Conservation (phyloP, 345 rosid genomes). For the Aethionema arabicum region DNA sequence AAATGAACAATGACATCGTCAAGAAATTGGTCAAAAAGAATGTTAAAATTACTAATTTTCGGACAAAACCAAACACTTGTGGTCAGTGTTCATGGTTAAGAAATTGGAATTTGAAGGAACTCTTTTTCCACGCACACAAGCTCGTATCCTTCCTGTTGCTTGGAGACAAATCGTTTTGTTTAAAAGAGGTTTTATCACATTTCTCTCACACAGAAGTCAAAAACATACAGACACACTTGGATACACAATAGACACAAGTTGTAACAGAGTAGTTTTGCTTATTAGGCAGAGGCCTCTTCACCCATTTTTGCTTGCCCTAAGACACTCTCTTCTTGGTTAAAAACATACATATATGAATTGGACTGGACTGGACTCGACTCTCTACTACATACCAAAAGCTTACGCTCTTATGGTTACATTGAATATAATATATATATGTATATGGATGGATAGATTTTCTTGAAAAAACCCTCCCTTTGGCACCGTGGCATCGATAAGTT, state of each 20-base stretch:
- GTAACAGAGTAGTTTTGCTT: slow-evolving; percentile 24
- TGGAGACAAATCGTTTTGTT: slow-evolving; percentile 29
- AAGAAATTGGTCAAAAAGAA: neutral
- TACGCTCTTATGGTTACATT: slow-evolving; percentile 35
- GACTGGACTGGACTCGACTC: slow-evolving; percentile 17
- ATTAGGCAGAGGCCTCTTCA: slow-evolving; percentile 34
- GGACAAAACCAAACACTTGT: neutral
- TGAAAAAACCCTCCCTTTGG: neutral
- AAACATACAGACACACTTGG: slow-evolving; percentile 22
- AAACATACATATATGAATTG: slow-evolving; percentile 30
- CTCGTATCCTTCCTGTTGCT: too few relatives aligned
- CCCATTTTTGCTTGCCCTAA: slow-evolving; percentile 24
- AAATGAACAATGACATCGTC: neutral
- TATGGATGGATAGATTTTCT: slow-evolving; percentile 24
- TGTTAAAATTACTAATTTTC: too few relatives aligned
- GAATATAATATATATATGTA: slow-evolving; percentile 7
- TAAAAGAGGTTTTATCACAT: slow-evolving; percentile 26
- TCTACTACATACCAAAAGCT: slow-evolving; percentile 37
- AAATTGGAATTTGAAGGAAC: too few relatives aligned
- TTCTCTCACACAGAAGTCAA: slow-evolving; percentile 25
- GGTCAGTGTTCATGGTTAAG: neutral
- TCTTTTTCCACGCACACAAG: slow-evolving; percentile 26
- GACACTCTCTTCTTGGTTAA: slow-evolving; percentile 25
- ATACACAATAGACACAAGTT: slow-evolving; percentile 31
- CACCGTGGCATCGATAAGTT: slow-evolving; percentile 28